Base-by-base conservation (phyloP, 441 rosid genomes). In the Erysimum cheiri region DNA sequence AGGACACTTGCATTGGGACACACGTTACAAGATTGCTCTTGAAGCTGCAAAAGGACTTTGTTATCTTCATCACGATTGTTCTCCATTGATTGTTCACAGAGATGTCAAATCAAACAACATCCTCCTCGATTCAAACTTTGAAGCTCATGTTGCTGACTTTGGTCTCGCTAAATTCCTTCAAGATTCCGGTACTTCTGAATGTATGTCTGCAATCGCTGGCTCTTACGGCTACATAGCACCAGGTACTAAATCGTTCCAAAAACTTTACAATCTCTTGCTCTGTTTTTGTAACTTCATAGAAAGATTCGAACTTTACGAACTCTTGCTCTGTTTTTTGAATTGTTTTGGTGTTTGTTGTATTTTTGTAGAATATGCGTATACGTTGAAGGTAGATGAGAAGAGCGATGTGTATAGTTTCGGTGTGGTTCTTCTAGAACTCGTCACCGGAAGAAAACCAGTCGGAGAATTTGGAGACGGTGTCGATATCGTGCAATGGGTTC, bases 191-290 rank as follows among this genome's bases (percentile, higher is more conserved):
- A 80, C 97, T 65, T 94, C 98, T n/a, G 98, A 94, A 68, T 94
- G 98, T 78, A 94, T 94, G 99, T 92, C 99, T 61, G 99, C 99
- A 26, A 91, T 94, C 53, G 97, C 98, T 65, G 98, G 98, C 31
- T 94, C 98, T 59, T 94, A 94, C 48, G 98, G 98, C 56, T 94
- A 94, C 78, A 94, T 94, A 0, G 98, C 97, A 35, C 98, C 98
- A 73, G 97, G 98, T 91, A 81, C 8, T 19, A 1, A 41, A 40
- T 43, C n/a, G n/a, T n/a, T n/a, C n/a, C n/a, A n/a, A n/a, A n/a
- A n/a, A n/a, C n/a, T n/a, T n/a, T n/a, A n/a, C n/a, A n/a, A n/a
- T n/a, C n/a, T n/a, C n/a, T n/a, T n/a, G 22, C 57, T 73, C 65
- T 72, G 58, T 64, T 64, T 55, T 33, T 1, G n/a, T 8, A 5